Conservation (phyloP, 2,329 filamentous ascomycete genomes). For the Scorias spongiosa region DNA sequence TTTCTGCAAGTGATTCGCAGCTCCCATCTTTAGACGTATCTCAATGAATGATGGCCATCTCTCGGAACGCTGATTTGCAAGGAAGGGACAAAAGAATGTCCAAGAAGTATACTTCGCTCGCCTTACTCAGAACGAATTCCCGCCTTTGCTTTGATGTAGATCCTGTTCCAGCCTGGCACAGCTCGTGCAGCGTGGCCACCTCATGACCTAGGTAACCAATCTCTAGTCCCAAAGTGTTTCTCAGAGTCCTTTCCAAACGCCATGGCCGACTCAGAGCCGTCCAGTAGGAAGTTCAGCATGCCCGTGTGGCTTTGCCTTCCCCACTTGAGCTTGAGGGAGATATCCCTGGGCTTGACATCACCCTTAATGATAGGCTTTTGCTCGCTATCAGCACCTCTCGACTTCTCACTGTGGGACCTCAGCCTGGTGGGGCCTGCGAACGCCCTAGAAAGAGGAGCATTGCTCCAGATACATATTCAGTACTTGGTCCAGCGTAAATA, state of each 20-base stretch:
- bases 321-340: slow-evolving; percentile 10
- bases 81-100: too few species aligned
- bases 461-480: neutral
- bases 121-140: too few species aligned
- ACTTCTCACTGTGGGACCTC: slow-evolving; percentile 1
- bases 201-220: slow-evolving; percentile 2
- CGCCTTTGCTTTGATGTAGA: too few species aligned
- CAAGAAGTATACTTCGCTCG: too few species aligned
- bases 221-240: slow-evolving; percentile 4
- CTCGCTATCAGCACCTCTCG: neutral
- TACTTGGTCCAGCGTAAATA: too few species aligned
- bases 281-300: slow-evolving; percentile 11
- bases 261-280: slow-evolving; percentile 9
- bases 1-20: too few species aligned
- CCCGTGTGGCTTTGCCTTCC: neutral
- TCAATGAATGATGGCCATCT: too few species aligned
- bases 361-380: slow-evolving; percentile 7
- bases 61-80: too few species aligned
- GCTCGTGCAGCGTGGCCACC: neutral
- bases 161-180: neutral
- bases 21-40: too few species aligned
- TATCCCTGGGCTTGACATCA: slow-evolving; percentile 13
- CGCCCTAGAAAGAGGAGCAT: slow-evolving; percentile 12
- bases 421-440: slow-evolving; percentile 14
- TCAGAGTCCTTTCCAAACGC: neutral